Evolutionary conservation across 2,329 filamentous ascomycete species (phyloP), one percentile per base, ranked within the genome.

Genomic region (Tolypocladium inflatum): DNA sequence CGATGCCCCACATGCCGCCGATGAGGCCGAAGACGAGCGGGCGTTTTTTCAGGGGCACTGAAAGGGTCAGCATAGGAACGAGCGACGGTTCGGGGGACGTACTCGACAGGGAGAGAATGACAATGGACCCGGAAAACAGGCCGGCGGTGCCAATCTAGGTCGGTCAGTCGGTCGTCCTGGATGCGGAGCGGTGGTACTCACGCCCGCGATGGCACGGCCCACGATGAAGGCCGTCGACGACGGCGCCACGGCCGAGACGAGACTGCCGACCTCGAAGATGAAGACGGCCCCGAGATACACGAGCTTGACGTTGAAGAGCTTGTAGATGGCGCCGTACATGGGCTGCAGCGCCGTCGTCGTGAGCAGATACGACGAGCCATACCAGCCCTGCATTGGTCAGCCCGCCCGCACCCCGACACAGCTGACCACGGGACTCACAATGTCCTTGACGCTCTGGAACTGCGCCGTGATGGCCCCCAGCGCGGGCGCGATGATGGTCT

Each of bases 1-100:
- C 80, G 55, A 85, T 75, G 19, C 81, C 82, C 69, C 78, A 84
- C 72, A 83, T 81, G 55, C 74, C 78, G 13, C 78, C 79, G 45
- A 84, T 74, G 45, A 83, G 66, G 33, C 81, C 81, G 57, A 81
- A 81, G 30, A 78, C 80, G 37, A 81, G 68, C 9, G 78, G 82
- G 38, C 82, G 73, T 63, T 81, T 80, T 9, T 76, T 69, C 10
- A 85, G 73, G 5, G 82, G 81, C 54, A 84, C 78, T 72, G 15
- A 2, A 9, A 33, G 56, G 63, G 57, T 61, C 26, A 58, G 59
- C 30, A 7, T 26, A 33, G 5, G 43, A 11, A 19, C 6, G 55
- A 1, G 5, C 8, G n/a, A 19, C 21, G 8, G 26, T 13, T 8
- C 5, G 19, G 17, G 4, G 10, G 35, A 64, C 67, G 19, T 66